These are phyloP conservation scores for Leishmania lainsoni DNA, from an alignment of 208 protist genomes.

Conservation along the genomic window DNA sequence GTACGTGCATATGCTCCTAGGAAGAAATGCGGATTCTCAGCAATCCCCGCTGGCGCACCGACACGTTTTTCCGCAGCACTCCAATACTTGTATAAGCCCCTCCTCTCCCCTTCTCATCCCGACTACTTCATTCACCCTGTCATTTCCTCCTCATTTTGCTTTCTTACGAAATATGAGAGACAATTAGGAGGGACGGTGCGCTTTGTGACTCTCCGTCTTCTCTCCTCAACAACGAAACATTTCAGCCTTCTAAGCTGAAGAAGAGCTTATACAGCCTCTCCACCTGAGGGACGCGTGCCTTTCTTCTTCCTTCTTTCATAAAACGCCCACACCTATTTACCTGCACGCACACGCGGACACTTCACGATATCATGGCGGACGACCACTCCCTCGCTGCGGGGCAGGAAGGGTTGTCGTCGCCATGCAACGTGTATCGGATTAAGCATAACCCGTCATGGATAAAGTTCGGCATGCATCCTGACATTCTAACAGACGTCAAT, in stretches of 20 bases:
- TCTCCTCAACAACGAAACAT: neutral
- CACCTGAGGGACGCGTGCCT: neutral
- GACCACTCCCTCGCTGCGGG: neutral
- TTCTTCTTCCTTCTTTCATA: neutral
- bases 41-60: neutral
- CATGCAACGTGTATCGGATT: constrained; percentile 33
- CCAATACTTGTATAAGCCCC: neutral
- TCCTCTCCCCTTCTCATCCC: neutral
- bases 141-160: neutral
- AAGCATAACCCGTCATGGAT: constrained; percentile 34
- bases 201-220: neutral
- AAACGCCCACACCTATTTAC: neutral
- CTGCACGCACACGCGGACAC: neutral
- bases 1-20: neutral
- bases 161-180: neutral
- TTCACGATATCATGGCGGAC: constrained; percentile 1
- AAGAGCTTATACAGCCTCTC: neutral
- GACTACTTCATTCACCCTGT: neutral
- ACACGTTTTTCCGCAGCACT: neutral
- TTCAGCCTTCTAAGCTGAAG: too few species aligned
- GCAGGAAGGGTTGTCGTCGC: neutral
- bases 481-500: neutral
- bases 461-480: constrained; percentile 16
- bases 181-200: neutral
- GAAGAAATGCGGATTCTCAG: neutral